phyloP scores from a whole-genome alignment of 73 alveolate species.

The Paramecium caudatum region DNA sequence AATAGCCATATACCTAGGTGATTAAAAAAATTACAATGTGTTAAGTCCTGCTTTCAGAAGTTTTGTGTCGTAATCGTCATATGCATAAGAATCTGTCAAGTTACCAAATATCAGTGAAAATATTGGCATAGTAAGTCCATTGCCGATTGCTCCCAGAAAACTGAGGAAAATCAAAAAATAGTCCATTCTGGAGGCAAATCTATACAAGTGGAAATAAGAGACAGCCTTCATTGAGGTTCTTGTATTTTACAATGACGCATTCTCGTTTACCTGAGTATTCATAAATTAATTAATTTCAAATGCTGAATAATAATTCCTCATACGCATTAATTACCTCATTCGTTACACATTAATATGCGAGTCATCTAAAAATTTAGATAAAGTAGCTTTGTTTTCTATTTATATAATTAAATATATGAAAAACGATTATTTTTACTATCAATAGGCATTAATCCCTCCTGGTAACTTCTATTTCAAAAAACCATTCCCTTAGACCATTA shows the following conservation, averaged over 20 bases:
- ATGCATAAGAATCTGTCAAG: conserved; percentile 82
- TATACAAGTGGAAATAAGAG: conserved; percentile 8
- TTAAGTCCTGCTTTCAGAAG: conserved; percentile 49
- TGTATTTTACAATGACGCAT: neutral
- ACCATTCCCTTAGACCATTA: too few relatives aligned
- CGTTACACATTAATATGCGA: too few relatives aligned
- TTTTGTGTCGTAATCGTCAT: conserved; percentile 62
- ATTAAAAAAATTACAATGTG: conserved; percentile 23
- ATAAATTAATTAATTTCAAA: neutral
- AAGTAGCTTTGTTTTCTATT: too few relatives aligned
- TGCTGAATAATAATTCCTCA: too few relatives aligned
- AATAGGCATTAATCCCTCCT: too few relatives aligned
- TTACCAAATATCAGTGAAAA: conserved; percentile 83
- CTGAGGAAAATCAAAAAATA: conserved; percentile 71
- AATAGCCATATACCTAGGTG: conserved; percentile 29
- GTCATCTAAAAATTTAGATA: too few relatives aligned
- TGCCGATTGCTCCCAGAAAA: conserved; percentile 63
- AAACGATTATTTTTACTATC: too few relatives aligned
- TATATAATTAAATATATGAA: too few relatives aligned
- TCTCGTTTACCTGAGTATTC: conserved; percentile 10
- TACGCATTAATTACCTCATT: too few relatives aligned
- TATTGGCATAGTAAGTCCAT: conserved; percentile 71
- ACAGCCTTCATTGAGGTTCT: neutral
- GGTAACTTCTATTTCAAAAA: too few relatives aligned
- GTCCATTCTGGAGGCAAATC: conserved; percentile 76